Evolutionary conservation across 495 filamentous ascomycete species (phyloP), one percentile per base, ranked within the genome.

Genomic region (Aspergillus affinis): DNA sequence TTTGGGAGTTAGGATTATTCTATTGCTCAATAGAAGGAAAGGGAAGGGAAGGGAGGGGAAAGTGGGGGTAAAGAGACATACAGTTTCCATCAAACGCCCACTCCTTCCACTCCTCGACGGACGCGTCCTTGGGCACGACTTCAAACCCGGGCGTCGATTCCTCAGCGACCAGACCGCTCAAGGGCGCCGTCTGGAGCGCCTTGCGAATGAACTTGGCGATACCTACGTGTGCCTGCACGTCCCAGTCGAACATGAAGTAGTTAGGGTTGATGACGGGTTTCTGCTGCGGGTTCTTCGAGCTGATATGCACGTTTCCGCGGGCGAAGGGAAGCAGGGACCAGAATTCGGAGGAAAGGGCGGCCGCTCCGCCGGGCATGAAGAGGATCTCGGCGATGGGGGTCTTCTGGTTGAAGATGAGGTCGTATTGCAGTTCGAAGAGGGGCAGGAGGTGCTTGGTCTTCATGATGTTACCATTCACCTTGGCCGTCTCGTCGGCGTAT

Each of bases 281-380:
- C 5, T 59, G 64, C 0, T 46, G 48, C 0, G 76, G 59, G 49
- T 81, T 68, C 7, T 71, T 44, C 9, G 75, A 76, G 0, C 64
- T 61, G 51, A 86, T 83, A 63, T 88, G 85, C 52, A 87, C 77
- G 45, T 66, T 81, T 5, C 85, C 85, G 10, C 84, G 81, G 3
- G 83, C 82, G 32, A 85, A 80, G 6, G 75, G 75, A 23, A 76
- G 67, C 54, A 73, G 67, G n/a, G 52, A 54, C 79, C 79, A 82
- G 66, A 75, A 80, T 36, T 76, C 72, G 4, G 70, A 66, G 9
- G 61, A 36, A 1, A 80, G 47, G 2, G 63, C 45, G 18, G 59
- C 50, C 0, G 51, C 60, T n/a, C 68, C 64, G 6, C 51, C 65
- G 2, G 70, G 66, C 47, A 70, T 64, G 21, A 78, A 51, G 6